A percentile compares a stretch with the other conserved stretches of the same genome.
These are phyloP conservation scores for Knufia petricola DNA, from an alignment of 2,329 filamentous ascomycete genomes.

Conservation along the genomic window DNA sequence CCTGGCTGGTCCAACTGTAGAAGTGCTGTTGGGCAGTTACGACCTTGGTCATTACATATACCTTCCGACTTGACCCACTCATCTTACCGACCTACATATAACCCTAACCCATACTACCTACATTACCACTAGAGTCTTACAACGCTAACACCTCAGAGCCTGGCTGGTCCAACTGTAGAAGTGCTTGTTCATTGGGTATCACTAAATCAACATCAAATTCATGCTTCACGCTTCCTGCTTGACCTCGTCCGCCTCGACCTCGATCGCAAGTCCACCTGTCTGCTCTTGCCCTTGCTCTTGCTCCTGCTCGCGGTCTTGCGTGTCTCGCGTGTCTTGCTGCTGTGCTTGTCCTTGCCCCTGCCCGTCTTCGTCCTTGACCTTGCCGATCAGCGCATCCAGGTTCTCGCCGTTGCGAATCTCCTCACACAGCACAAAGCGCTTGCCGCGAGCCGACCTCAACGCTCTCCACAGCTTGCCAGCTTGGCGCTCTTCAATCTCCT, in stretches of 20 bases:
- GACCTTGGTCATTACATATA: constrained; percentile 5
- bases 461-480: constrained; percentile 86
- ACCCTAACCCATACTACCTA: too few species aligned
- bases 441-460: constrained; percentile 64
- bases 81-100: too few species aligned
- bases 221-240: background rate
- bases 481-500: constrained; percentile 57
- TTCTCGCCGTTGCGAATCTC: constrained; percentile 77
- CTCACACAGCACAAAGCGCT: constrained; percentile 64
- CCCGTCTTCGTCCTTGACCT: constrained; percentile 3
- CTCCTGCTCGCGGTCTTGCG: too few species aligned
- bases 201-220: background rate
- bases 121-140: too few species aligned
- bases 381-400: constrained; percentile 33
- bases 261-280: background rate
- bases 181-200: constrained; percentile 6
- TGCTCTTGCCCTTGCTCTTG: background rate
- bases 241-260: constrained; percentile 4
- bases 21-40: too few species aligned
- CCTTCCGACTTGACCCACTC: constrained; percentile 1
- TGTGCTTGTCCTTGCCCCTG: background rate
- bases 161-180: too few species aligned
- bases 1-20: too few species aligned
- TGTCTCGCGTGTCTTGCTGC: background rate
- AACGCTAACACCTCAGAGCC: too few species aligned